Evolutionary conservation across 2,329 filamentous ascomycete species (phyloP), one percentile per base, ranked within the genome.

Genomic region (Arthrocladium fulminans): DNA sequence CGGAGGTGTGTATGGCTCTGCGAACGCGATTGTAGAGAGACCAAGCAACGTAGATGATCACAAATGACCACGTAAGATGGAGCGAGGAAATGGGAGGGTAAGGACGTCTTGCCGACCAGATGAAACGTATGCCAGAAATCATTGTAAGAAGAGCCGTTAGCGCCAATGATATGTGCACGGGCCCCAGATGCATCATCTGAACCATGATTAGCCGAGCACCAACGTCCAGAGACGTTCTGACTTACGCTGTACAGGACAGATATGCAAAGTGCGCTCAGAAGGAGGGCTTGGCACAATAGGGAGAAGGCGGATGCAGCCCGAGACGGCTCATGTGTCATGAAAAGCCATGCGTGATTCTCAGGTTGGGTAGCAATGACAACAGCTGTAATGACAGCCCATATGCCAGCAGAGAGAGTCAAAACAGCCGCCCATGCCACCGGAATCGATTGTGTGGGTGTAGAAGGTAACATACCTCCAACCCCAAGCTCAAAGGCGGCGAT

Each of bases 211-310:
- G 57, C 25, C 23, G 2, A 10, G 15, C 7, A n/a, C 17, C 17
- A 12, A 30, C 6, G 19, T 34, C n/a, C 15, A n/a, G 24, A 6
- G 5, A 22, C 5, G n/a, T 3, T n/a, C 20, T n/a, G 8, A 60
- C 69, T 57, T 53, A 73, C 70, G 42, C 68, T 57, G 48, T 68
- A 64, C 48, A 65, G 62, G 15, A 65, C 62, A 5, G 65, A 67
- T 24, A 68, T 45, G 15, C 62, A 54, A 22, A 66, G 51, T 12
- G 64, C 49, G 3, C 64, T 55, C 43, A 65, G 60, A 40, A 71
- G 48, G 12, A 65, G 27, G 15, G 61, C 57, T 50, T 68, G 63
- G n/a, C 59, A 60, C 20, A 64, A 51, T 24, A 68, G 61, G 51
- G 68, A 67, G 46, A 65, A 63, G 19, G 69, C 54, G 13, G 48